Percentiles rank a stretch among this genome's conserved stretches.
These are phyloP conservation scores for Asclepias syriaca DNA, from an alignment of 257 asterid genomes.

Conservation along the genomic window DNA sequence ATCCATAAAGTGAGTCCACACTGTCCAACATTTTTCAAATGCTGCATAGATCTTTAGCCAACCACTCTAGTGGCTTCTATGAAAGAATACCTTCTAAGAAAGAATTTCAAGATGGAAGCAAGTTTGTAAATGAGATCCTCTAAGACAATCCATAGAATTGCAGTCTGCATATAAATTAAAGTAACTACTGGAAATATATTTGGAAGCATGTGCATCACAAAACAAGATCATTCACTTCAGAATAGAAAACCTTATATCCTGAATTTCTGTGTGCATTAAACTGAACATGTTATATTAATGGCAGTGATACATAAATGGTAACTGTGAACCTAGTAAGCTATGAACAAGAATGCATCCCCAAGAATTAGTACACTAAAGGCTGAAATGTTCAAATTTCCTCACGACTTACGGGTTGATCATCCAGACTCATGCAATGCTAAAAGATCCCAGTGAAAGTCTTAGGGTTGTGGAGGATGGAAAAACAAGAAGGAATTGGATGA, in stretches of 20 bases:
- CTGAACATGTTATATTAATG: neutral
- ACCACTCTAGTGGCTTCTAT: neutral
- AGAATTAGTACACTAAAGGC: neutral
- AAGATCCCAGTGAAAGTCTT: neutral
- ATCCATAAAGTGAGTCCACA: neutral
- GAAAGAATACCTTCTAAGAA: neutral
- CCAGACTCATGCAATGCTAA: neutral
- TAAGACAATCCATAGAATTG: neutral
- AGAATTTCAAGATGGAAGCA: neutral
- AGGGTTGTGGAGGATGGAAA: neutral
- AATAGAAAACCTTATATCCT: neutral
- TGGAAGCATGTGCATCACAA: neutral
- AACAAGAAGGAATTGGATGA: neutral
- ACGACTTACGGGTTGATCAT: neutral
- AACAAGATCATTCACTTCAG: neutral
- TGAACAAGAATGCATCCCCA: neutral
- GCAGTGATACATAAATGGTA: neutral
- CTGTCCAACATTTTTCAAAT: neutral
- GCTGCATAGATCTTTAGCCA: neutral
- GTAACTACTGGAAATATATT: neutral
- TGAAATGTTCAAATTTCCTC: neutral
- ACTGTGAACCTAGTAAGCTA: neutral
- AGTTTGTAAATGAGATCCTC: neutral
- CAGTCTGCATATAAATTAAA: neutral
- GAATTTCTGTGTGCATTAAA: neutral